Evolutionary conservation across 2,329 filamentous ascomycete genomes (phyloP).

Genomic region (Albophoma yamanashiensis): DNA sequence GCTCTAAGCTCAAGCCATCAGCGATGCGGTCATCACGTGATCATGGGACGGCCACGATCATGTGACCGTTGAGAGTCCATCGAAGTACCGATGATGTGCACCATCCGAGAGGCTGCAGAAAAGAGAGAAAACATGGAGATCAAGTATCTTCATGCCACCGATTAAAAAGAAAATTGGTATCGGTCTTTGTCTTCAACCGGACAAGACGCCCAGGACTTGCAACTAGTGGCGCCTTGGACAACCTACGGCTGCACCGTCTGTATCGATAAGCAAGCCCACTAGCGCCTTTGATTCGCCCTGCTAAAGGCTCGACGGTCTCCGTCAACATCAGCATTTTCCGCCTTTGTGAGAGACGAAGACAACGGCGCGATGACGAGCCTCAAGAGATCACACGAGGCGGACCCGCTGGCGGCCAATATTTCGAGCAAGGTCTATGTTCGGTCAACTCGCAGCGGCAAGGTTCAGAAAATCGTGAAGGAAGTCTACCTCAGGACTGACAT

Average conservation of each 20-base stretch:
- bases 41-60: neutral
- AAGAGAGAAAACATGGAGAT: neutral
- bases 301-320: constrained; percentile 7
- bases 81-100: neutral
- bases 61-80: neutral
- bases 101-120: neutral
- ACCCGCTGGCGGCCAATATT: constrained; percentile 57
- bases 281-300: constrained; percentile 12
- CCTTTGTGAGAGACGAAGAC: neutral
- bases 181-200: neutral
- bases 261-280: constrained; percentile 21
- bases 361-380: constrained; percentile 48
- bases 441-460: constrained; percentile 90
- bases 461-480: constrained; percentile 97
- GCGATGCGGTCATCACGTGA: neutral
- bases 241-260: neutral
- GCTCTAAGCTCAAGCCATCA: neutral
- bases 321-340: constrained; percentile 4
- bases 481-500: constrained; percentile 94
- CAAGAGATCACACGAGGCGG: constrained; percentile 44
- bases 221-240: neutral
- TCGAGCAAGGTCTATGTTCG: constrained; percentile 94
- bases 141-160: too few species aligned
- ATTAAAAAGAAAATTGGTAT: neutral
- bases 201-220: neutral